Conservation (phyloP, 495 filamentous ascomycete genomes). For the Cetradonia linearis region DNA sequence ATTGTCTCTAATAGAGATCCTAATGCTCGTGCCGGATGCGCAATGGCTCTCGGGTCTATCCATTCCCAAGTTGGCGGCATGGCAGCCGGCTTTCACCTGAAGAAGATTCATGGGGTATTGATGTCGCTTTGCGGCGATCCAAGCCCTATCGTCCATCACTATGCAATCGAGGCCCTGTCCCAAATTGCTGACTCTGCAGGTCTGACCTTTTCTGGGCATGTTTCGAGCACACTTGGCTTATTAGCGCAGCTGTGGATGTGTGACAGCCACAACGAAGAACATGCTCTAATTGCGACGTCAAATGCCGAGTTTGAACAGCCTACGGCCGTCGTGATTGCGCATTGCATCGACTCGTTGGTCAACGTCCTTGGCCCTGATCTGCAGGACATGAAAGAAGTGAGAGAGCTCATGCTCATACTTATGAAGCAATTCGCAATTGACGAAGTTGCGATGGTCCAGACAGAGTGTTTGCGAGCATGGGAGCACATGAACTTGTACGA, state of each 20-base stretch:
- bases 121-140: conserved; percentile 94
- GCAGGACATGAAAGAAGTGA: conserved; percentile 83
- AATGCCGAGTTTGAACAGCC: conserved; percentile 78
- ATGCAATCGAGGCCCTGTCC: conserved; percentile 82
- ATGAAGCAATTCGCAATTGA: conserved; percentile 77
- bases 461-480: conserved; percentile 69
- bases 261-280: conserved; percentile 83
- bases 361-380: conserved; percentile 94
- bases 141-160: conserved; percentile 93
- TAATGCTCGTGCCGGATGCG: conserved; percentile 85
- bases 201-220: conserved; percentile 80
- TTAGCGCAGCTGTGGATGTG: conserved; percentile 81
- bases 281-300: conserved; percentile 65
- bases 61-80: conserved; percentile 94
- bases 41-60: conserved; percentile 84
- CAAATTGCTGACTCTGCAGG: conserved; percentile 88
- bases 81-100: conserved; percentile 94
- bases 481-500: conserved; percentile 93
- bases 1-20: conserved; percentile 91
- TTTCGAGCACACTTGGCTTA: conserved; percentile 84
- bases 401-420: conserved; percentile 81
- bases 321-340: conserved; percentile 69
- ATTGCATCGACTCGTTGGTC: conserved; percentile 87
- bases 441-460: conserved; percentile 57
- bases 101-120: conserved; percentile 86